phyloP scores from a whole-genome alignment of 2,329 filamentous ascomycete species.

The Penicillium decumbens region DNA sequence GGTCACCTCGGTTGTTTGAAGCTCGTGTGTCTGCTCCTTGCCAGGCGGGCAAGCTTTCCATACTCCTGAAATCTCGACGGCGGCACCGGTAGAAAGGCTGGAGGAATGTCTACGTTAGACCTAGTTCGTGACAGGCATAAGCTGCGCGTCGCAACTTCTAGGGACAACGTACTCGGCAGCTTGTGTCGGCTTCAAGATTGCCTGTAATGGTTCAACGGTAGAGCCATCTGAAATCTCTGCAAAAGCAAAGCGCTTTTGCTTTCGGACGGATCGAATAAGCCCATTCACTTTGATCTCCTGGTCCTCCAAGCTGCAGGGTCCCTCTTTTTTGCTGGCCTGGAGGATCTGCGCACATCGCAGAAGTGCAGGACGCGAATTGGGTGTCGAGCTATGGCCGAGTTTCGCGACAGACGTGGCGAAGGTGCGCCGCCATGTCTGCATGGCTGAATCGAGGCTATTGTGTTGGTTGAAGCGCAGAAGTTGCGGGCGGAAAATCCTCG shows the following conservation, averaged over 20 bases:
- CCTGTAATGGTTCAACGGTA: constrained; percentile 72
- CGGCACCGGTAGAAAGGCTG: constrained; percentile 76
- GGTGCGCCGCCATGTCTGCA: constrained; percentile 40
- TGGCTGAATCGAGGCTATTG: constrained; percentile 24
- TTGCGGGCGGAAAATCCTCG: constrained; percentile 15
- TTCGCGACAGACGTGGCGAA: constrained; percentile 36
- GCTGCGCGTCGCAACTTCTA: neutral
- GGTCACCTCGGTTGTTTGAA: constrained; percentile 66
- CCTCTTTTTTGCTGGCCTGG: constrained; percentile 26
- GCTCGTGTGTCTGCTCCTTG: constrained; percentile 69
- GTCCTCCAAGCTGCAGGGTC: constrained; percentile 31
- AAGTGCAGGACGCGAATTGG: constrained; percentile 16
- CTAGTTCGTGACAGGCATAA: neutral
- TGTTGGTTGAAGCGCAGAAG: constrained; percentile 14
- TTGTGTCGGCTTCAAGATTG: constrained; percentile 67
- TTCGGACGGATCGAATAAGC: constrained; percentile 76
- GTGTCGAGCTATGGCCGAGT: constrained; percentile 25
- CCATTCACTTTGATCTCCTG: constrained; percentile 61
- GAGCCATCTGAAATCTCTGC: constrained; percentile 84
- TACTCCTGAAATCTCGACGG: constrained; percentile 69
- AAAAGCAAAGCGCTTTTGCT: constrained; percentile 80
- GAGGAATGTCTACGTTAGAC: constrained; percentile 17
- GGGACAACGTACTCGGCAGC: constrained; percentile 61
- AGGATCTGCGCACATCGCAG: constrained; percentile 40
- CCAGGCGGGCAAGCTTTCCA: constrained; percentile 68